Evolutionary conservation across 805 yeast genomes (phyloP).

Genomic region (Wickerhamomyces pijperi): DNA sequence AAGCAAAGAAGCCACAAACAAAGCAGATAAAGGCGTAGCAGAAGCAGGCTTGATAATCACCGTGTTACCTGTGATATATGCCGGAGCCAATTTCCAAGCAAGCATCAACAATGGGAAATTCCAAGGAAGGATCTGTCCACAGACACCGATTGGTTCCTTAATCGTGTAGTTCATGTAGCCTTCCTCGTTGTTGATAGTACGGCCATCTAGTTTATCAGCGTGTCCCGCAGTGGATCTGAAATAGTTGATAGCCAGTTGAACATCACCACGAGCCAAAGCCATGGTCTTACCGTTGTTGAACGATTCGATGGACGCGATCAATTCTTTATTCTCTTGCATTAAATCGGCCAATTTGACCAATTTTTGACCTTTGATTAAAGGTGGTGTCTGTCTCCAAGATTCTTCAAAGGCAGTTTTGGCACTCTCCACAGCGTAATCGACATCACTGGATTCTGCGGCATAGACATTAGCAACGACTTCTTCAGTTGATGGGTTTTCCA

Average conservation of each 20-base stretch:
- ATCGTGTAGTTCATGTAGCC: constrained; percentile 54
- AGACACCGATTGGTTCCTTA: constrained; percentile 71
- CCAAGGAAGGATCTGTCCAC: constrained; percentile 83
- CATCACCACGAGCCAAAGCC: constrained; percentile 55
- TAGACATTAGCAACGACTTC: constrained; percentile 47
- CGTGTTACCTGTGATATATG: constrained; percentile 68
- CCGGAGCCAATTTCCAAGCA: constrained; percentile 74
- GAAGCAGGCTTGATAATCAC: constrained; percentile 67
- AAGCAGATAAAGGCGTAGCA: constrained; percentile 65
- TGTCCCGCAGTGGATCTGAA: constrained; percentile 65
- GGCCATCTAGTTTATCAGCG: constrained; percentile 61
- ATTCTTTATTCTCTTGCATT: constrained; percentile 51
- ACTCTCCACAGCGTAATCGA: constrained; percentile 57
- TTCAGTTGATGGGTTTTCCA: constrained; percentile 52
- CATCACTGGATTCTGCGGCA: constrained; percentile 51
- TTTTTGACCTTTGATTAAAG: constrained; percentile 40
- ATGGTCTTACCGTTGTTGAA: constrained; percentile 72
- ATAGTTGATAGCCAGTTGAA: constrained; percentile 51
- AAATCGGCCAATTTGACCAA: constrained; percentile 57
- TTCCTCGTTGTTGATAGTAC: constrained; percentile 50
- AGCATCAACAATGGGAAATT: constrained; percentile 75
- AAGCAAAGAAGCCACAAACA: constrained; percentile 48
- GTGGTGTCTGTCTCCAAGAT: constrained; percentile 50
- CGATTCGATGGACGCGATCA: constrained; percentile 58
- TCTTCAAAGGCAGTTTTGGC: constrained; percentile 53